A percentile compares a stretch with the other conserved stretches of the same genome.
Conservation (phyloP, 2,329 filamentous ascomycete species). For the Periglandula ipomoeae region DNA sequence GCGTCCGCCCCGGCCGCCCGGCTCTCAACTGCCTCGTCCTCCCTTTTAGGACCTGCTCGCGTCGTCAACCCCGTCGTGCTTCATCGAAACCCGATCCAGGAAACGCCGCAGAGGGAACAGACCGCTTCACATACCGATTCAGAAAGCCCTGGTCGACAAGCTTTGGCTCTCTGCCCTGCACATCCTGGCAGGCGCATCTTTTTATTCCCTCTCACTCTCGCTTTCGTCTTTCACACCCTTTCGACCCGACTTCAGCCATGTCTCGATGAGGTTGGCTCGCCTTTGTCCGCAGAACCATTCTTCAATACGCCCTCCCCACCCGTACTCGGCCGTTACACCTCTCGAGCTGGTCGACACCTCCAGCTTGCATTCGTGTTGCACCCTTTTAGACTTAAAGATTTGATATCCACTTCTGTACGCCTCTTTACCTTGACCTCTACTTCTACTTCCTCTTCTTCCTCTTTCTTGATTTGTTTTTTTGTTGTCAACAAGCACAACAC, state of each 20-base stretch:
- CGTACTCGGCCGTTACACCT: slow-evolving; percentile 20
- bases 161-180: neutral
- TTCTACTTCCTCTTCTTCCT: neutral
- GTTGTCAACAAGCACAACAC: too few relatives aligned
- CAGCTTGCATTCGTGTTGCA: slow-evolving; percentile 20
- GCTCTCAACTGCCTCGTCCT: slow-evolving; percentile 3
- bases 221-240: slow-evolving; percentile 6
- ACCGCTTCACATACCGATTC: slow-evolving; percentile 10
- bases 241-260: slow-evolving; percentile 21
- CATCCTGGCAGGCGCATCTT: slow-evolving; percentile 1
- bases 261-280: slow-evolving; percentile 37
- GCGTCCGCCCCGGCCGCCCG: slow-evolving; percentile 13
- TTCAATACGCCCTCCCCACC: slow-evolving; percentile 22
- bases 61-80: slow-evolving; percentile 5
- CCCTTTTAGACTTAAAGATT: slow-evolving; percentile 1
- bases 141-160: slow-evolving; percentile 7
- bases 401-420: slow-evolving; percentile 15
- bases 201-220: neutral
- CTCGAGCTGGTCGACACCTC: slow-evolving; percentile 38
- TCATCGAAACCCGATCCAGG: slow-evolving; percentile 9
- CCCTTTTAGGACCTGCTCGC: slow-evolving; percentile 9
- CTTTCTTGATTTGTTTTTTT: neutral
- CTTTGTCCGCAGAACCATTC: slow-evolving; percentile 25
- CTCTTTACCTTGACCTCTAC: slow-evolving; percentile 13
- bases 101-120: slow-evolving; percentile 8